Base-by-base conservation (phyloP, 176 grass and related monocot genomes). In the Saccharum spontaneum region DNA sequence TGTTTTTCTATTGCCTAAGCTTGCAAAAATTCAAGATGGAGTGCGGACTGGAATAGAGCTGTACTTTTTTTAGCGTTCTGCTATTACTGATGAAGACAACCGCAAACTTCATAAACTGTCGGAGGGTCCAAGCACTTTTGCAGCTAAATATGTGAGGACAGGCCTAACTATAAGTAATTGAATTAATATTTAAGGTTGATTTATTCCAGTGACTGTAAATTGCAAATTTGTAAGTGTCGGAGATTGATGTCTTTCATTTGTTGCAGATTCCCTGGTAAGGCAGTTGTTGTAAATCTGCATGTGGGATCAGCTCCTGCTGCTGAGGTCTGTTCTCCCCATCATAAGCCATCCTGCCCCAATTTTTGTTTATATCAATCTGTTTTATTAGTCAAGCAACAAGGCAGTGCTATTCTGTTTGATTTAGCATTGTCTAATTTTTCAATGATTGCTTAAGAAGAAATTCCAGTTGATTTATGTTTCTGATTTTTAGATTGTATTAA, bases 1-100 rank as follows among this genome's bases (percentile, higher is more conserved):
- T 28, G 28, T 28, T 39, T 39, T 39, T 39, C 38, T 39, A 39
- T 1, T 39, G 38, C 7, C 38, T 39, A 93, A 74, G 43, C 94
- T 98, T 70, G 80, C 97, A 4, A 96, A 91, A 92, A 94, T 98
- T 79, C 93, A 91, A 9, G 91, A 92, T 81, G 97, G 96, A 90
- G 97, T 98, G 31, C 87, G 93, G 63, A 71, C 86, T 37, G 93
- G 96, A 87, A 94, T 98, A 86, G 89, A 78, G 67, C 90, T 93
- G 12, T 90, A 95, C 82, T 98, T 99, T 73, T 49, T 84, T 33
- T 88, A 94, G 74, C 69, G 73, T 31, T 61, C 76, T 80, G 86
- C 91, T 81, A 94, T 94, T 82, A 38, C 84, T 40, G 93, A 99
- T 20, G 93, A 94, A 80, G 91, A 99, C 33, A 90, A 75, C 71